Evolutionary conservation across 352 stramenopile genomes (phyloP).

Genomic region (Phytophthora pistaciae): DNA sequence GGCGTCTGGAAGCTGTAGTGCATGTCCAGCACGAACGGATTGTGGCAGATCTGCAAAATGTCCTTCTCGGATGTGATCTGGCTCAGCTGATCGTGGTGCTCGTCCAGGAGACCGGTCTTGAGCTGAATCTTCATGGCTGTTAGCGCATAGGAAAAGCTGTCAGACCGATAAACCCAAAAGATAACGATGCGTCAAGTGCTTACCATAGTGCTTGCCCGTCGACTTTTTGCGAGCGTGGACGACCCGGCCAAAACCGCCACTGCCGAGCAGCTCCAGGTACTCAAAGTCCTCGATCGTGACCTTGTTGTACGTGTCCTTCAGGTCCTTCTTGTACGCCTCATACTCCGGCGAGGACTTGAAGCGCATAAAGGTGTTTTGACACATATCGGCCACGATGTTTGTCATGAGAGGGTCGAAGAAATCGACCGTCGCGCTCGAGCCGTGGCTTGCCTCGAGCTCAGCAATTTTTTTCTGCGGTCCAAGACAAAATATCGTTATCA

Average conservation of each 20-base stretch:
- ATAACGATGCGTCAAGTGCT: background rate
- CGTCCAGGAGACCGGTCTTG: slow-evolving; percentile 89
- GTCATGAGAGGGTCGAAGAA: slow-evolving; percentile 79
- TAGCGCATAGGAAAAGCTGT: slow-evolving; percentile 3
- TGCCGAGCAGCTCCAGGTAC: slow-evolving; percentile 87
- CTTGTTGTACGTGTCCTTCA: slow-evolving; percentile 91
- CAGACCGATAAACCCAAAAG: background rate
- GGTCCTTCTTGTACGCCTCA: slow-evolving; percentile 75
- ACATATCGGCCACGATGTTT: slow-evolving; percentile 81
- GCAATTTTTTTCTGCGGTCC: slow-evolving; percentile 67
- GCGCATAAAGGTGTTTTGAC: slow-evolving; percentile 82
- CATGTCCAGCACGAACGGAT: slow-evolving; percentile 92
- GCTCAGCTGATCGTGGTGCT: slow-evolving; percentile 83
- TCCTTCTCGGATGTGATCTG: slow-evolving; percentile 92
- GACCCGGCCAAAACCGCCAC: slow-evolving; percentile 92
- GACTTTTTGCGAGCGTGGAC: slow-evolving; percentile 92
- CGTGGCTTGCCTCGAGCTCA: slow-evolving; percentile 51
- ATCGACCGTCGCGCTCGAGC: slow-evolving; percentile 54
- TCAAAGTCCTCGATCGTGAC: slow-evolving; percentile 88
- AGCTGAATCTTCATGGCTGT: slow-evolving; percentile 93
- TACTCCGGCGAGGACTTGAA: slow-evolving; percentile 82
- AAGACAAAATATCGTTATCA: background rate
- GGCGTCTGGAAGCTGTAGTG: slow-evolving; percentile 93
- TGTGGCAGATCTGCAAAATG: slow-evolving; percentile 88
- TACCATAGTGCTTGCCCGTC: slow-evolving; percentile 91